A percentile compares a stretch with the other conserved stretches of the same genome.
Conservation (phyloP, 2,329 filamentous ascomycete species). For the Talaromyces sp. region DNA sequence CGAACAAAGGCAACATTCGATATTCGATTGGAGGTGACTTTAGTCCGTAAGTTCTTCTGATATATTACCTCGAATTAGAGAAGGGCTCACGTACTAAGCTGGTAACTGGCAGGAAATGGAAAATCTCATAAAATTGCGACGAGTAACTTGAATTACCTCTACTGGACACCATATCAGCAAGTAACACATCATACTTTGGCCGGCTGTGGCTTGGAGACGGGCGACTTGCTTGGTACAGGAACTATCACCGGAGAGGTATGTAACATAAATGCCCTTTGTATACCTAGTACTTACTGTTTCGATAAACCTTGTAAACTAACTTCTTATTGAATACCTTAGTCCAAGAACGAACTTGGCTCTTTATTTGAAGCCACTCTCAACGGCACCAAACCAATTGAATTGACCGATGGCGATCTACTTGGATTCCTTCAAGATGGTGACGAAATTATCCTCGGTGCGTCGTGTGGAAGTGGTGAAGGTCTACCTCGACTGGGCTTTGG, state of each 20-base stretch:
- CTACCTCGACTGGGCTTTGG: constrained; percentile 28
- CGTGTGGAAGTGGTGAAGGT: constrained; percentile 18
- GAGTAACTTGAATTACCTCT: constrained; percentile 16
- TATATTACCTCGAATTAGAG: neutral
- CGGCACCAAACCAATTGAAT: constrained; percentile 20
- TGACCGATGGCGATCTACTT: constrained; percentile 17
- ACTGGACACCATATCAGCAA: constrained; percentile 29
- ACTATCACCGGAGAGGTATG: constrained; percentile 27
- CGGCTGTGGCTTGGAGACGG: constrained; percentile 26
- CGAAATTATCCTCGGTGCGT: constrained; percentile 24
- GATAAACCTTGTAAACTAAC: neutral
- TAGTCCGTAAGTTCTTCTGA: neutral
- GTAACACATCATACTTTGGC: constrained; percentile 26
- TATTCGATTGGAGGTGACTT: neutral
- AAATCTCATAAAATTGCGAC: constrained; percentile 5
- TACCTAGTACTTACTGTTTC: neutral
- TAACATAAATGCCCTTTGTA: neutral
- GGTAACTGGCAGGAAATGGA: neutral
- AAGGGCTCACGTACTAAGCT: neutral
- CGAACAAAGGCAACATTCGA: neutral
- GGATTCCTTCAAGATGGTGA: constrained; percentile 26
- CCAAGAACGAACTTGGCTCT: constrained; percentile 23
- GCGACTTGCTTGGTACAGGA: constrained; percentile 30
- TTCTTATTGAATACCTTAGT: neutral
- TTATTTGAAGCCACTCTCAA: constrained; percentile 27